These are phyloP conservation scores for Mycena vitilis DNA, from an alignment of 768 basidiomycete species.

Conservation along the genomic window DNA sequence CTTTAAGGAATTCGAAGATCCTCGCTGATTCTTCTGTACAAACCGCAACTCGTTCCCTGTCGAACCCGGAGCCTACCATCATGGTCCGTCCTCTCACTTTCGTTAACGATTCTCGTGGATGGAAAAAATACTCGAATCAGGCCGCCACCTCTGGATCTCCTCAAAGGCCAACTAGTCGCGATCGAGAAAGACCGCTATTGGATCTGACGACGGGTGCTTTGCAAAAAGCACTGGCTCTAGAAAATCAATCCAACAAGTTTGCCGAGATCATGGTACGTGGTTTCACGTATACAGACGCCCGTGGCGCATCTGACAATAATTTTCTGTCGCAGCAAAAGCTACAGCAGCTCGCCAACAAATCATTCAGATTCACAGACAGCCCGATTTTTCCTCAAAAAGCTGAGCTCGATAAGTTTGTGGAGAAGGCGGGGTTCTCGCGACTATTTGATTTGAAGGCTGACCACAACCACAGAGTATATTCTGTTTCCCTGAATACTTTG, in stretches of 20 bases:
- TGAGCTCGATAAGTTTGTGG: conserved; percentile 18
- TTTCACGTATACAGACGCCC: no score
- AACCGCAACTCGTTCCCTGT: no score
- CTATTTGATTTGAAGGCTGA: neutral
- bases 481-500: conserved; percentile 9
- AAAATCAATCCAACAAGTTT: conserved; percentile 6
- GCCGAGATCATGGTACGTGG: conserved; percentile 7
- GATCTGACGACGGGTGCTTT: conserved; percentile 13
- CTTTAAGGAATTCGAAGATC: no score
- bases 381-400: conserved; percentile 28
- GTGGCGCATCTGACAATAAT: no score
- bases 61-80: no score
- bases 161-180: no score
- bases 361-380: conserved; percentile 12
- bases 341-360: conserved; percentile 13
- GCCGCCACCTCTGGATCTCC: no score
- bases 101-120: no score
- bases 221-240: conserved; percentile 17
- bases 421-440: conserved; percentile 13
- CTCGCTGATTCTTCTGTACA: no score
- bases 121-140: no score
- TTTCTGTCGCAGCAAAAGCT: conserved; percentile 1
- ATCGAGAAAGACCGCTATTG: no score
- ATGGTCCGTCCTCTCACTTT: no score
- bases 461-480: conserved; percentile 10